Base-by-base conservation (phyloP, 768 basidiomycete species). In the Agaricus sinodeliciosus region DNA sequence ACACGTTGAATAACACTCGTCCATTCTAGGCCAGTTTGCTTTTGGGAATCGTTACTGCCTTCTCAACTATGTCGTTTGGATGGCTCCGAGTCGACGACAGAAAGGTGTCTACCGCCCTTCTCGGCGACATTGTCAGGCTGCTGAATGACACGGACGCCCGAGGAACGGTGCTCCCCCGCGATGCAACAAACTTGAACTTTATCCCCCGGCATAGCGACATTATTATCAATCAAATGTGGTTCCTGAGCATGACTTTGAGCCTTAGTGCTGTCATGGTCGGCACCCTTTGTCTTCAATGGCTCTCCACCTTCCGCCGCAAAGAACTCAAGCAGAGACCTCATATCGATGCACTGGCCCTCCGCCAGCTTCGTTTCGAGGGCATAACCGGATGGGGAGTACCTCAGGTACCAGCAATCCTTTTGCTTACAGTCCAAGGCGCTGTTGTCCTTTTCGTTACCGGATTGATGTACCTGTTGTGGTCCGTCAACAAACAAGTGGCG, bases 211-310 rank as follows among this genome's bases (percentile, higher is more conserved):
- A 39, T 3, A 31, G 40, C 11, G 43, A 53, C 7, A 15, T 53
- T 11, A 37, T 53, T 12, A 43, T 55, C 9, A 55, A 55, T 18
- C 48, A 48, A 27, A 8, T 55, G 34, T 55, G 47, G 53, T 55
- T 55, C 19, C 25, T 55, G 18, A 55, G 54, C 6, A 43, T 55
- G 47, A 48, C 47, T 25, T 9, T 55, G 39, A 55, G 54, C 39
- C 28, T 55, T 22, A 28, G 43, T n/a, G 54, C 48, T 7, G 48
- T 48, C 28, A 31, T 43, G 18, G 35, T 42, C 3, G 54, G 47
- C 3, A 55, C 43, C 11, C 48, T 55, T 5, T 55, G 54, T 16
- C 41, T 55, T 6, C 54, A 55, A 31, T 55, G 54, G 54, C 19
- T 55, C 18, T 44, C 47, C 3, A 40, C 34, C 4, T 55, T 48